Base-by-base conservation (phyloP, 441 rosid genomes). In the Erysimum pusillum region DNA sequence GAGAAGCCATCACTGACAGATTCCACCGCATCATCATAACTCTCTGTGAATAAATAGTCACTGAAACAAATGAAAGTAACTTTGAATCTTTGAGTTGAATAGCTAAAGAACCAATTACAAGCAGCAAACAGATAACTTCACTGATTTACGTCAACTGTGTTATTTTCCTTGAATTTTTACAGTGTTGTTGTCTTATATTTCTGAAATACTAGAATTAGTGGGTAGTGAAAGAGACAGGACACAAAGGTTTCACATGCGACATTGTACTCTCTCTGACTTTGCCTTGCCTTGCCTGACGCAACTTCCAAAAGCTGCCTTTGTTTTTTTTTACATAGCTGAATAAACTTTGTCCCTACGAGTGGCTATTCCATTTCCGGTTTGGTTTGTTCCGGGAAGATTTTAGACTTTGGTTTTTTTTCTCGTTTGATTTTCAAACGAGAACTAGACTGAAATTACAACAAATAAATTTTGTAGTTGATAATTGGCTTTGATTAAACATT, bases 211-310 rank as follows among this genome's bases (percentile, higher is more conserved):
- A 70, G 58, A 62, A 76, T 54, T 70, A 76, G 67, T 76, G 71
- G 80, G 49, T 63, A 46, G 76, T 63, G 80, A 76, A 70, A 76
- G 71, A 76, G 76, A 70, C 71, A 63, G 10, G 67, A 56, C 80
- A 56, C 76, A 70, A 76, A 70, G 76, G 71, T 70, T 76, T 70
- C 76, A 76, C 80, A 76, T 63, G 80, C 80, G 20, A 76, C 38
- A 69, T 76, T 63, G 71, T 76, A 62, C 75, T 76, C 70, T 63
- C 51, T 57, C 75, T 42, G 51, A 42, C 67, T 63, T 12, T 63
- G 67, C 65, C 65, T 38, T 60, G 45, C 65, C 48, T 12, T 18
- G 65, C 52, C 49, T 69, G 59, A 76, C 41, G 44, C 58, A 61
- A 69, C 65, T 69, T 34, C 5, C 22, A 59, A 74, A 67, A 75